Conservation (phyloP, 1,284 basidiomycete species). For the Schizopora paradoxa region DNA sequence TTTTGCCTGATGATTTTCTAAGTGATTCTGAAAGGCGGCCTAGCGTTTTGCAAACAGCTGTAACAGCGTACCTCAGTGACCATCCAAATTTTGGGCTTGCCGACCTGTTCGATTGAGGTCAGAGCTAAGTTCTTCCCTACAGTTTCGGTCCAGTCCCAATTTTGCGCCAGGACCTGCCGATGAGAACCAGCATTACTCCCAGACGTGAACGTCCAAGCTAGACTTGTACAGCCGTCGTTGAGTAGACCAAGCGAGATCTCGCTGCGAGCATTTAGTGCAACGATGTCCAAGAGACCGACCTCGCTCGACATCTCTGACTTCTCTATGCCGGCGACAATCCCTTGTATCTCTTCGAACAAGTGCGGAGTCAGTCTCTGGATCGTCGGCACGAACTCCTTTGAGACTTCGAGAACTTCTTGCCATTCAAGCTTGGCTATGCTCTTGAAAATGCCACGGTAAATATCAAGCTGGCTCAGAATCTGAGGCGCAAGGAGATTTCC, state of each 20-base stretch:
- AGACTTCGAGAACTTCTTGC: conserved; percentile 26
- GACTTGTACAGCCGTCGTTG: conserved; percentile 35
- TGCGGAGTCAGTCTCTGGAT: conserved; percentile 27
- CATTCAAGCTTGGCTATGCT: conserved; percentile 30
- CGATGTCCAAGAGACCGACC: conserved; percentile 28
- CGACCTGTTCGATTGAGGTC: conserved; percentile 25
- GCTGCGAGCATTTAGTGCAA: conserved; percentile 33
- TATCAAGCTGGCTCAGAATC: conserved; percentile 28
- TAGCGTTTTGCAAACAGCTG: neutral
- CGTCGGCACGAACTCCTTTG: conserved; percentile 24
- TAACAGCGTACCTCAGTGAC: conserved; percentile 28
- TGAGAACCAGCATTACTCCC: conserved; percentile 13
- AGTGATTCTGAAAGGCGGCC: neutral
- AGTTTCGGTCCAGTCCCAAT: conserved; percentile 35
- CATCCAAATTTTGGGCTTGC: conserved; percentile 33
- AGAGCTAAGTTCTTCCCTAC: conserved; percentile 32
- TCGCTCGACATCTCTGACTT: conserved; percentile 16
- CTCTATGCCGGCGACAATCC: conserved; percentile 29
- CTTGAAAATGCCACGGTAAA: conserved; percentile 30
- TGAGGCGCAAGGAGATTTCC: conserved; percentile 26
- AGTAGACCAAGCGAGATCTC: conserved; percentile 34
- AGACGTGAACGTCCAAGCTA: conserved; percentile 27
- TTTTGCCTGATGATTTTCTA: too few species aligned
- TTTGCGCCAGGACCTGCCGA: conserved; percentile 31
- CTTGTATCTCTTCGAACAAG: conserved; percentile 31